phyloP scores from a whole-genome alignment of 176 grass and related monocot genomes.

The Chloris gayana region DNA sequence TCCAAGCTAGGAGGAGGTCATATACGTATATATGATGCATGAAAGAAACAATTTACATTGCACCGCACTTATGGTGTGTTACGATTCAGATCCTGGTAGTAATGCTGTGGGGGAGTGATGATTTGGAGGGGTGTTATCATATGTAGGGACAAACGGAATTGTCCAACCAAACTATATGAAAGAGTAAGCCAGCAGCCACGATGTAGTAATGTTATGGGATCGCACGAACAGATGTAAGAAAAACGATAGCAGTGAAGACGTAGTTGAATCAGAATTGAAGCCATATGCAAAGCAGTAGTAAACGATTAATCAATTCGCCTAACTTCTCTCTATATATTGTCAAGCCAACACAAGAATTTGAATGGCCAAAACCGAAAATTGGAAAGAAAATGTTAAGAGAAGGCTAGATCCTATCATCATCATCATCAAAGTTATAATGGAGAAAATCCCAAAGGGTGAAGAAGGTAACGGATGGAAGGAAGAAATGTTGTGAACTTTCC shows the following conservation, averaged over 20 bases:
- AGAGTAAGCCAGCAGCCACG: slow-evolving; percentile 3
- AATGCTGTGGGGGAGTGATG: slow-evolving; percentile 24
- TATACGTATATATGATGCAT: slow-evolving; percentile 22
- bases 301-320: slow-evolving; percentile 38
- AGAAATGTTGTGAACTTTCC: slow-evolving; percentile 75
- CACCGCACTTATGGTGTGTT: background rate
- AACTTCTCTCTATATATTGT: slow-evolving; percentile 64
- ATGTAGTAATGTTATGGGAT: background rate
- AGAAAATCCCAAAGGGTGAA: slow-evolving; percentile 43
- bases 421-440: slow-evolving; percentile 59
- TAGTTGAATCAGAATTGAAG: slow-evolving; percentile 30
- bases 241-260: slow-evolving; percentile 27
- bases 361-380: slow-evolving; percentile 44
- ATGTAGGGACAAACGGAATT: slow-evolving; percentile 61
- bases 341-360: slow-evolving; percentile 64
- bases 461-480: slow-evolving; percentile 46
- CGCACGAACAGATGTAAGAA: slow-evolving; percentile 25
- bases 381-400: slow-evolving; percentile 43
- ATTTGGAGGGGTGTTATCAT: slow-evolving; percentile 71
- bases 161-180: slow-evolving; percentile 42
- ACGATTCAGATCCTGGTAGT: slow-evolving; percentile 47
- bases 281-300: slow-evolving; percentile 36
- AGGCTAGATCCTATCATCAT: slow-evolving; percentile 48
- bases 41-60: background rate
- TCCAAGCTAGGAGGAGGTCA: slow-evolving; percentile 34